Evolutionary conservation across 345 rosid species (phyloP).

Genomic region (Pistacia integerrima): DNA sequence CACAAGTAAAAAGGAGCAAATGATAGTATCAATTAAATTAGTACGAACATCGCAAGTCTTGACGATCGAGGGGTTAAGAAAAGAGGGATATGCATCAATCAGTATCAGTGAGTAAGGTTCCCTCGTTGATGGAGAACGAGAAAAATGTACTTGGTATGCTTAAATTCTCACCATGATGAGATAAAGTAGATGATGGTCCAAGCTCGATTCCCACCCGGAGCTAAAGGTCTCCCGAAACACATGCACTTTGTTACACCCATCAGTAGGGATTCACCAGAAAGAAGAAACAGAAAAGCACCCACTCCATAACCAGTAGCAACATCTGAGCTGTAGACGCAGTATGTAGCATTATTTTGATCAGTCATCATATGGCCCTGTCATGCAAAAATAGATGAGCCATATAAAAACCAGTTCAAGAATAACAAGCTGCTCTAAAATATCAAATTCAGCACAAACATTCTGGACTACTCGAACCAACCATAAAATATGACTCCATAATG

Average conservation of each 20-base stretch:
- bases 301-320: constrained; percentile 97
- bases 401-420: background rate
- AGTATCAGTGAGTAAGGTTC: background rate
- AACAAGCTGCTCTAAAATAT: background rate
- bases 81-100: background rate
- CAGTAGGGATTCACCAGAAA: constrained; percentile 78
- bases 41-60: too few species aligned
- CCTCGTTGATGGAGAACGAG: background rate
- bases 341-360: constrained; percentile 49
- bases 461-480: background rate
- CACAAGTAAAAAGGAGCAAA: too few species aligned
- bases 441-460: background rate
- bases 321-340: constrained; percentile 83
- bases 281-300: constrained; percentile 90
- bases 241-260: constrained; percentile 95
- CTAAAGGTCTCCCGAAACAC: constrained; percentile 90
- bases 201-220: constrained; percentile 83
- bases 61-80: too few species aligned
- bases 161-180: constrained; percentile 72
- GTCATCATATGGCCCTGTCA: constrained; percentile 57
- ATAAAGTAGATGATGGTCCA: constrained; percentile 93
- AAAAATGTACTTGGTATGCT: background rate
- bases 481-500: background rate
- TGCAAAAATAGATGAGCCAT: constrained; percentile 8
- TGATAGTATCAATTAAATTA: too few species aligned